These are phyloP conservation scores for Leptographium wingfieldii DNA, from an alignment of 2,329 filamentous ascomycete species.

Conservation along the genomic window DNA sequence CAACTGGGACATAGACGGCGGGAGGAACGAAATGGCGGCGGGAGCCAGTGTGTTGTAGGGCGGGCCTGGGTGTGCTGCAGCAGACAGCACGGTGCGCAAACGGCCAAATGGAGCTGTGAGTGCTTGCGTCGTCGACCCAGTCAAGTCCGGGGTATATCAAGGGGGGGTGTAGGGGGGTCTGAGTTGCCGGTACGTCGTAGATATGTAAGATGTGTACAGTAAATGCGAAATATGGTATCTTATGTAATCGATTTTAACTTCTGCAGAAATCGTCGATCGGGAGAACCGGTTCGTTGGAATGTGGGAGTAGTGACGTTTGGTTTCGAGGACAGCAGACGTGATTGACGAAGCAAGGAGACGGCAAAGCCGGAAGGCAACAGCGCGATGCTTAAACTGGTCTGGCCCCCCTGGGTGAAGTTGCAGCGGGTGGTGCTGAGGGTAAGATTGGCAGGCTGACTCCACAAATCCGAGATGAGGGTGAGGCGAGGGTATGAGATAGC, in stretches of 20 bases:
- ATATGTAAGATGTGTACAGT: too few species aligned
- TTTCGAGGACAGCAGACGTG: not conserved
- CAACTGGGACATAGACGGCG: not conserved
- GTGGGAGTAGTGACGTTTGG: not conserved
- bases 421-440: not conserved
- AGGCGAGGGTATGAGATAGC: not conserved
- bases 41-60: conserved; percentile 1
- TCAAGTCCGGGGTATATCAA: too few species aligned
- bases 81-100: not conserved
- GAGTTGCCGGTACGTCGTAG: too few species aligned
- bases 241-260: not conserved
- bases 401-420: not conserved
- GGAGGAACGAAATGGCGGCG: not conserved
- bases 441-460: not conserved
- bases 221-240: too few species aligned
- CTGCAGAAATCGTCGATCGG: not conserved
- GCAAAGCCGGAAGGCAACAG: not conserved
- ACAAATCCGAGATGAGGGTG: not conserved
- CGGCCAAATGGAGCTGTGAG: too few species aligned
- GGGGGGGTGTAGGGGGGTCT: too few species aligned
- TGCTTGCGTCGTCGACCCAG: too few species aligned
- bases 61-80: not conserved
- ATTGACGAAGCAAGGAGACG: not conserved
- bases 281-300: not conserved
- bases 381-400: too few species aligned